Conservation (phyloP, 345 rosid species). For the Syzygium jambos region DNA sequence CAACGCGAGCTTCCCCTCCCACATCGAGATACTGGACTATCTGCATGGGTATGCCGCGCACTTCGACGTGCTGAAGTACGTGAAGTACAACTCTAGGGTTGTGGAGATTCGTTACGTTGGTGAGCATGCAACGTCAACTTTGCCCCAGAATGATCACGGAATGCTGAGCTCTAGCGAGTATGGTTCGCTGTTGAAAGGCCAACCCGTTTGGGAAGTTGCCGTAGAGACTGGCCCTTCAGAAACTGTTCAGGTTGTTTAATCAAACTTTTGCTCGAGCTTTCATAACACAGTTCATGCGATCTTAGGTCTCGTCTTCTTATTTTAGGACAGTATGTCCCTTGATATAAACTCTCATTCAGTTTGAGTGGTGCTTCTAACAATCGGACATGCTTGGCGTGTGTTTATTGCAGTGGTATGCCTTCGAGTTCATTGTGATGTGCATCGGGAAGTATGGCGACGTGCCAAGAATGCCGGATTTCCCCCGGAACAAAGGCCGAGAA, state of each 20-base stretch:
- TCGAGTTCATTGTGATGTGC: slow-evolving; percentile 41
- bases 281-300: neutral
- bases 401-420: slow-evolving; percentile 25
- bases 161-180: slow-evolving; percentile 8
- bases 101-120: slow-evolving; percentile 48
- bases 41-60: slow-evolving; percentile 60
- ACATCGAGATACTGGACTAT: slow-evolving; percentile 61
- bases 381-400: too few species aligned
- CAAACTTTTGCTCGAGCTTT: neutral
- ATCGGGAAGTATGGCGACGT: slow-evolving; percentile 48
- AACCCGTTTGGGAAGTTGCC: slow-evolving; percentile 76
- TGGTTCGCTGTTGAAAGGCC: slow-evolving; percentile 37
- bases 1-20: slow-evolving; percentile 49
- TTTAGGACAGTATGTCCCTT: too few species aligned
- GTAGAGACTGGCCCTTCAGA: slow-evolving; percentile 41
- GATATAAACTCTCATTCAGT: too few species aligned
- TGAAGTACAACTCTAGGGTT: slow-evolving; percentile 66
- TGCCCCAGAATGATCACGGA: neutral
- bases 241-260: slow-evolving; percentile 38
- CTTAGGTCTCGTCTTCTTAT: neutral
- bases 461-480: slow-evolving; percentile 30
- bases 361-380: too few species aligned
- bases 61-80: slow-evolving; percentile 53
- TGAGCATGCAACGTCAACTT: neutral
- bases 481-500: slow-evolving; percentile 23